Conservation (phyloP, 352 stramenopile species). For the Phytophthora palmivora region DNA sequence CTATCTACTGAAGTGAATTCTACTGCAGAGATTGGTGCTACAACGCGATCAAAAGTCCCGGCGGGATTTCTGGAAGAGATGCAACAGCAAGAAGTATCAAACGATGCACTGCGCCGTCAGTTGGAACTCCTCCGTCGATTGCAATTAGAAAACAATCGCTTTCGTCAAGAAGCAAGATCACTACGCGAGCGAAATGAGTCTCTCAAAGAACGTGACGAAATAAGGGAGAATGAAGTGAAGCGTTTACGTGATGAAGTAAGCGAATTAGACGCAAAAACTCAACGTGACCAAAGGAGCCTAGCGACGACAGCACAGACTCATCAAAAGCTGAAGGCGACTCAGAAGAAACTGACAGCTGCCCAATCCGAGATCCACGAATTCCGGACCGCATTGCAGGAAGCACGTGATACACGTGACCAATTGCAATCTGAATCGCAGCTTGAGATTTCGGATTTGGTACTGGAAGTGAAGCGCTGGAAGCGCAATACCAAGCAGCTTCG, state of each 20-base stretch:
- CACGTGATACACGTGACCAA: conserved; percentile 40
- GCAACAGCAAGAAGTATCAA: conserved; percentile 65
- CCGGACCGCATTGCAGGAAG: conserved; percentile 46
- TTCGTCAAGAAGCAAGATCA: conserved; percentile 56
- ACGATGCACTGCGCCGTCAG: conserved; percentile 71
- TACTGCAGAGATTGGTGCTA: conserved; percentile 2
- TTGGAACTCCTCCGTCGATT: conserved; percentile 72
- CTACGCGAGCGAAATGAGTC: conserved; percentile 55
- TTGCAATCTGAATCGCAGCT: conserved; percentile 42
- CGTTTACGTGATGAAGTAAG: conserved; percentile 52
- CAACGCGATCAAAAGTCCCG: conserved; percentile 1
- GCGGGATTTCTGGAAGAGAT: conserved; percentile 37
- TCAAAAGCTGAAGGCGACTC: conserved; percentile 53
- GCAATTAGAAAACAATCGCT: conserved; percentile 78
- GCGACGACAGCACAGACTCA: conserved; percentile 39
- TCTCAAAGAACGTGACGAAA: conserved; percentile 48
- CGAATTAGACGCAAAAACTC: conserved; percentile 36
- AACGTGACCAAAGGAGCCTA: conserved; percentile 49
- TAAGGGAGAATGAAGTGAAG: conserved; percentile 57
- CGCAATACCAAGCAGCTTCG: conserved; percentile 52
- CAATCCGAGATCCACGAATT: conserved; percentile 49
- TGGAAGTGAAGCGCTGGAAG: conserved; percentile 59
- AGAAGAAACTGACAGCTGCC: conserved; percentile 46
- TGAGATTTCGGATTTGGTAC: conserved; percentile 44
- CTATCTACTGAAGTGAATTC: conserved; percentile 6